A percentile compares a stretch with the other conserved stretches of the same genome.
Evolutionary conservation across 768 basidiomycete species (phyloP).

Genomic region (Leccinum olivaceopallidum): DNA sequence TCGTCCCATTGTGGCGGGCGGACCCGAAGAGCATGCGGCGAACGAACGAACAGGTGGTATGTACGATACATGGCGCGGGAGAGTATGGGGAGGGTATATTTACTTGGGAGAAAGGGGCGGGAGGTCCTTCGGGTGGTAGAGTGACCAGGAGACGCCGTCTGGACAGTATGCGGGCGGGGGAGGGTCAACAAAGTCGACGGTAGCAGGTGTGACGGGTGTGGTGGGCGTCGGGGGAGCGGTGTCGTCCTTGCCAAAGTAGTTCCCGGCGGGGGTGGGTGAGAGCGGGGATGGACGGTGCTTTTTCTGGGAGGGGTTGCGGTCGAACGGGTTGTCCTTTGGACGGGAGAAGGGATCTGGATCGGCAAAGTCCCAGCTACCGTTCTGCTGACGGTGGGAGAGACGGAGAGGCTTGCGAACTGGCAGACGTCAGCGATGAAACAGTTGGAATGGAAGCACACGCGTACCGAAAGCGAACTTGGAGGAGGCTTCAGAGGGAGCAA

Average conservation of each 20-base stretch:
- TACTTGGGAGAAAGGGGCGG: neutral
- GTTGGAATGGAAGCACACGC: neutral
- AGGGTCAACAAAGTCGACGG: slow-evolving; percentile 20
- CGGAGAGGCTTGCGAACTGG: slow-evolving; percentile 29
- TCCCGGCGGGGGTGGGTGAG: neutral
- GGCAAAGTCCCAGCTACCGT: slow-evolving; percentile 33
- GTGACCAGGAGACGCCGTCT: slow-evolving; percentile 10
- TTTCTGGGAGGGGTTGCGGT: slow-evolving; percentile 3
- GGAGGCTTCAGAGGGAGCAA: slow-evolving; percentile 25
- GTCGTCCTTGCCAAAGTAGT: slow-evolving; percentile 26
- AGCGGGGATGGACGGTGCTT: slow-evolving; percentile 19
- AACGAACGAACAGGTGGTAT: slow-evolving; percentile 6
- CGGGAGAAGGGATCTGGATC: slow-evolving; percentile 25
- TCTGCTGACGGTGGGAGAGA: slow-evolving; percentile 18
- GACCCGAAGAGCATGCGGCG: neutral
- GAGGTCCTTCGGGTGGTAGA: slow-evolving; percentile 9
- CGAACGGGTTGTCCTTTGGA: slow-evolving; percentile 3
- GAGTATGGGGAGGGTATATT: neutral
- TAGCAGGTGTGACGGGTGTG: slow-evolving; percentile 6
- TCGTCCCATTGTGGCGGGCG: neutral
- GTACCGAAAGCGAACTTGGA: slow-evolving; percentile 32
- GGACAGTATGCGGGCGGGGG: slow-evolving; percentile 31
- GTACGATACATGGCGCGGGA: neutral
- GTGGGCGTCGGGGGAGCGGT: slow-evolving; percentile 16
- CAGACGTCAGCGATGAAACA: too few relatives aligned